A percentile compares a stretch with the other conserved stretches of the same genome.
Conservation (phyloP, 2,329 filamentous ascomycete species). For the Hansfordia pulvinata region DNA sequence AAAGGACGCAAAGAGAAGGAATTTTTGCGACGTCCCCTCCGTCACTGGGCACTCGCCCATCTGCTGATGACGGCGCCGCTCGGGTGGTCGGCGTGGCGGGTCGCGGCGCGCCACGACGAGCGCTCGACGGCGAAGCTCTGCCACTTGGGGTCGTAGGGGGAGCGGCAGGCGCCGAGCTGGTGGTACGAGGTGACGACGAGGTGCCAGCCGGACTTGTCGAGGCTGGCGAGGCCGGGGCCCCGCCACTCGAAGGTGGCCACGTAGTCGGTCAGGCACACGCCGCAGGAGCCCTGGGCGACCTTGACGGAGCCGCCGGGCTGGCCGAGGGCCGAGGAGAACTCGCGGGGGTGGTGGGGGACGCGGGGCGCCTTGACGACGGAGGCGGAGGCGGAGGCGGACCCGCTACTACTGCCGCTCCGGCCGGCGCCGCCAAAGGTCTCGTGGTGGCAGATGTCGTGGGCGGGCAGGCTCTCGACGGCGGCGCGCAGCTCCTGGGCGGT, state of each 20-base stretch:
- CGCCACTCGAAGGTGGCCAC: slow-evolving; percentile 1
- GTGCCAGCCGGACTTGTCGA: neutral
- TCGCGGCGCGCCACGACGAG: neutral
- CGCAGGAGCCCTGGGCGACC: slow-evolving; percentile 1
- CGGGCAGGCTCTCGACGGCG: neutral
- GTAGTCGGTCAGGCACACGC: slow-evolving; percentile 2
- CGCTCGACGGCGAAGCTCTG: slow-evolving; percentile 2
- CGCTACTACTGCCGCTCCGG: too few relatives aligned
- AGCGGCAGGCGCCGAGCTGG: slow-evolving; percentile 1
- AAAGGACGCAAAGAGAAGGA: too few relatives aligned
- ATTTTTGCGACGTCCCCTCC: too few relatives aligned
- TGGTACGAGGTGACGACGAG: slow-evolving; percentile 1
- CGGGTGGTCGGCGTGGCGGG: neutral
- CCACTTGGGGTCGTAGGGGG: slow-evolving; percentile 1
- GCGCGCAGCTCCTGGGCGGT: slow-evolving; percentile 1
- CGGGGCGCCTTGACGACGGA: too few relatives aligned
- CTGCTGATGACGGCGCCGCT: neutral
- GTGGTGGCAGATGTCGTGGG: slow-evolving; percentile 2
- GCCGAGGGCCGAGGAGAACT: neutral
- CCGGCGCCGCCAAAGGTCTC: too few relatives aligned
- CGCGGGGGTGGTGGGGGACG: slow-evolving; percentile 1
- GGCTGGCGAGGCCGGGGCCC: too few relatives aligned
- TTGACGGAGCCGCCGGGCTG: neutral
- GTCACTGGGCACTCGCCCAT: too few relatives aligned
- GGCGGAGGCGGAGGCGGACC: too few relatives aligned